Percentiles rank a stretch among this genome's conserved stretches.
Conservation (phyloP, 2,329 filamentous ascomycete genomes). For the Aureobasidium vineae region DNA sequence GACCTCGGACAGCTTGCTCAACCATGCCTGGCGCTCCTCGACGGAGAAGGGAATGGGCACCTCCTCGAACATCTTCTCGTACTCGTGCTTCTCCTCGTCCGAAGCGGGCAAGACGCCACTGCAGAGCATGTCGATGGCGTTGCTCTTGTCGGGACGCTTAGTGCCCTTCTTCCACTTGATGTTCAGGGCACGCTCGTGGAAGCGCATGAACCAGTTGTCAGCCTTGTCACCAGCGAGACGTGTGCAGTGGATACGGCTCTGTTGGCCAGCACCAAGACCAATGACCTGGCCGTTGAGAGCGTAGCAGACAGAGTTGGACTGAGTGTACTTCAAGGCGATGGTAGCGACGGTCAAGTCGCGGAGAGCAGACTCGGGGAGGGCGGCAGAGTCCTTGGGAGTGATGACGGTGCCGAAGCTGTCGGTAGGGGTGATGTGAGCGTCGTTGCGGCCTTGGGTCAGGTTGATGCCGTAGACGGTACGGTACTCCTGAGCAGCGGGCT, state of each 20-base stretch:
- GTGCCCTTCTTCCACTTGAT: conserved; percentile 98
- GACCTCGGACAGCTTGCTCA: conserved; percentile 75
- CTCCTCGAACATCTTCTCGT: conserved; percentile 86
- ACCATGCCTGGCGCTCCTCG: conserved; percentile 83
- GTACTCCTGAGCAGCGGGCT: conserved; percentile 70
- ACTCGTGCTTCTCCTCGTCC: conserved; percentile 80
- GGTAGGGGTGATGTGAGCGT: conserved; percentile 77
- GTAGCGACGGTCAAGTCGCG: conserved; percentile 93
- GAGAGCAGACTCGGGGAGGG: conserved; percentile 74
- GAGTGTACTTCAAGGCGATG: conserved; percentile 96
- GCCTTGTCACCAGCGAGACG: conserved; percentile 96
- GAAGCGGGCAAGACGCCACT: conserved; percentile 82
- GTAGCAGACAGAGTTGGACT: conserved; percentile 99
- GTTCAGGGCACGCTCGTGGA: conserved; percentile 81
- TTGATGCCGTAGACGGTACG: conserved; percentile 88
- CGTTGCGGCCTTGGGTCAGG: conserved; percentile 88
- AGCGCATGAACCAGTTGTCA: conserved; percentile 99
- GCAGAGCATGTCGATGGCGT: conserved; percentile 93
- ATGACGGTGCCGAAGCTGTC: conserved; percentile 81
- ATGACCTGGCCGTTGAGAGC: conserved; percentile 90
- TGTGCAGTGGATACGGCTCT: conserved; percentile 98
- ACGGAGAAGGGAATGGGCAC: conserved; percentile 78
- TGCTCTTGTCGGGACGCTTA: conserved; percentile 96
- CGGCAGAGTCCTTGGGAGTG: conserved; percentile 72
- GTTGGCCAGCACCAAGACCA: conserved; percentile 92